Conservation (phyloP, 768 basidiomycete genomes). For the Auricularia cornea region DNA sequence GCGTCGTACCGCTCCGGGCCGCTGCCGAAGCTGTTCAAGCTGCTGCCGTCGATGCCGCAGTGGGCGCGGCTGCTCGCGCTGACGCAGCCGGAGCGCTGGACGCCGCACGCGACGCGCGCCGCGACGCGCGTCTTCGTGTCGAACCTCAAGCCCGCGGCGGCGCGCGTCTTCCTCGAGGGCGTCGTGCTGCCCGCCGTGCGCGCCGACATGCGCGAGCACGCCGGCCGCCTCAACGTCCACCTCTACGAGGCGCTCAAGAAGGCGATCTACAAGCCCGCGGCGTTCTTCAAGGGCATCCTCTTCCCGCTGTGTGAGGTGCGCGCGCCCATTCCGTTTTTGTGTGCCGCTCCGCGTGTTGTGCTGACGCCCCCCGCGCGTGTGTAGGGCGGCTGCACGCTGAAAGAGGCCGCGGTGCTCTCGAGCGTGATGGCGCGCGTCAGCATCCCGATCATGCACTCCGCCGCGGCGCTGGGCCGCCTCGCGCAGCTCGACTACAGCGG, state of each 20-base stretch:
- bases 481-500: constrained; percentile 97
- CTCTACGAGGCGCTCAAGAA: constrained; percentile 91
- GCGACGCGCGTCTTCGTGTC: constrained; percentile 95
- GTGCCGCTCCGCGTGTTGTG: no score
- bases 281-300: constrained; percentile 96
- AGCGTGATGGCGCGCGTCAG: constrained; percentile 86
- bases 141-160: constrained; percentile 92
- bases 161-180: constrained; percentile 84
- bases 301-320: constrained; percentile 56
- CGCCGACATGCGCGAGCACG: constrained; percentile 65
- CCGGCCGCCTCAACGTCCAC: constrained; percentile 72
- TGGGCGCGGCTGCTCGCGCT: constrained; percentile 95
- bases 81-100: constrained; percentile 89
- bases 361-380: background rate
- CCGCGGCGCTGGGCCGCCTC: constrained; percentile 86
- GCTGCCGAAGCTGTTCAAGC: constrained; percentile 95
- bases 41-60: constrained; percentile 88
- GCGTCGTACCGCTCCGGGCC: constrained; percentile 88
- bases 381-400: constrained; percentile 82
- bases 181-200: constrained; percentile 85
- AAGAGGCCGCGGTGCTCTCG: constrained; percentile 90
- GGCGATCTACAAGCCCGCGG: constrained; percentile 90
- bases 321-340: no score
- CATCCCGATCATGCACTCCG: constrained; percentile 93
- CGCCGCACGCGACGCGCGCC: constrained; percentile 87